These are phyloP conservation scores for Quercus rubra DNA, from an alignment of 306 rosid genomes.

Conservation along the genomic window DNA sequence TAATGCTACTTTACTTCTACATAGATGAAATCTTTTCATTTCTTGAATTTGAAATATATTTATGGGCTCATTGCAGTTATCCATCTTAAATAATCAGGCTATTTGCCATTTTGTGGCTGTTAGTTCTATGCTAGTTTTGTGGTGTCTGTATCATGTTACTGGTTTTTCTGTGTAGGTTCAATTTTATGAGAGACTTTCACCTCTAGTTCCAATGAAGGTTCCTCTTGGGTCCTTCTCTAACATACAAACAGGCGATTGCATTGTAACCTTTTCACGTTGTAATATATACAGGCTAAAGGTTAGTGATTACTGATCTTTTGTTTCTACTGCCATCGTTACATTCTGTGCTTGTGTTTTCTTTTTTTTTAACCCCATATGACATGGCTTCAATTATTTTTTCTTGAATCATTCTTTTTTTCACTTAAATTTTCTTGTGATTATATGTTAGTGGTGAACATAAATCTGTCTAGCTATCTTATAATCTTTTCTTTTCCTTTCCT, in stretches of 20 bases:
- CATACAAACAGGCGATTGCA: conserved; percentile 75
- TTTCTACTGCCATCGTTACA: neutral
- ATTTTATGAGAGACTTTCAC: conserved; percentile 77
- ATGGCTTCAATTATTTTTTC: neutral
- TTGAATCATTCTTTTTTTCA: conserved; percentile 1
- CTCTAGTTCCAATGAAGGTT: conserved; percentile 65
- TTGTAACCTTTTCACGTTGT: conserved; percentile 81
- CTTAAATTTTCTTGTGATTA: neutral
- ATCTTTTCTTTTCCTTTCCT: neutral
- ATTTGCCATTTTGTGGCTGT: conserved; percentile 4
- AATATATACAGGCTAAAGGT: conserved; percentile 74
- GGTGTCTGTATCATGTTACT: conserved; percentile 17
- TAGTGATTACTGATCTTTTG: conserved; percentile 17
- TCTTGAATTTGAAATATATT: neutral
- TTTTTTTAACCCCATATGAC: neutral
- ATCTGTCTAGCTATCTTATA: neutral
- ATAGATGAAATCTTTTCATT: neutral
- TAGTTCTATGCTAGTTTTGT: conserved; percentile 16
- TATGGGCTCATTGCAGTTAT: too few relatives aligned
- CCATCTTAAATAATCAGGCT: too few relatives aligned
- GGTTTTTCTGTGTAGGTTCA: conserved; percentile 48
- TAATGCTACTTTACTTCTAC: neutral
- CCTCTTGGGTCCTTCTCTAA: conserved; percentile 80
- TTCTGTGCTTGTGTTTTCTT: conserved; percentile 5
- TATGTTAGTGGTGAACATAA: neutral